Percentiles rank a stretch among this genome's conserved stretches.
Evolutionary conservation across 2,329 filamentous ascomycete genomes (phyloP).

Genomic region (Cladorrhinum sp.): DNA sequence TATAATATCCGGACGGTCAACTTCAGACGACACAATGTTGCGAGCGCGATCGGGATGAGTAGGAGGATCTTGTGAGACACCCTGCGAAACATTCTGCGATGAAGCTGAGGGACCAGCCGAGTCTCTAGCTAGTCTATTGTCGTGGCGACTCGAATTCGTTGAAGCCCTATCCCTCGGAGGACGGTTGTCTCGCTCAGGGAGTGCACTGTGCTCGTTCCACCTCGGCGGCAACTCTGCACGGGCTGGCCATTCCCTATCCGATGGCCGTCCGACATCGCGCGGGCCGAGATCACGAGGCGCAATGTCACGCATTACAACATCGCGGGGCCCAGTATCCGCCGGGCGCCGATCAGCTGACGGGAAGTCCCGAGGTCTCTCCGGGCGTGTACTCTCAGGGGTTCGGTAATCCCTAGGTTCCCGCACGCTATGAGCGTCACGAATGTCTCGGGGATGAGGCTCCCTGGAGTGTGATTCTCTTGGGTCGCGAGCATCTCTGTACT

Average conservation of each 20-base stretch:
- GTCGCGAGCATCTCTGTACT: constrained; percentile 35
- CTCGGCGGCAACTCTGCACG: constrained; percentile 33
- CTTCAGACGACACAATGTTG: constrained; percentile 39
- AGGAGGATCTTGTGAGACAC: constrained; percentile 41
- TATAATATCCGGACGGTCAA: constrained; percentile 39
- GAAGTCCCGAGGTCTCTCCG: constrained; percentile 43
- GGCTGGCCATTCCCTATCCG: constrained; percentile 39
- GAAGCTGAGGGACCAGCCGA: constrained; percentile 16
- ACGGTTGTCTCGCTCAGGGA: constrained; percentile 32
- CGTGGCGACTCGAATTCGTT: constrained; percentile 22
- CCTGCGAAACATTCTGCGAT: constrained; percentile 31
- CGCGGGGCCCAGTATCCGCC: constrained; percentile 32
- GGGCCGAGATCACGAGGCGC: not conserved
- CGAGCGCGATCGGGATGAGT: constrained; percentile 57
- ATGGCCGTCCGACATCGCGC: constrained; percentile 37
- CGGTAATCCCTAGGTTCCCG: constrained; percentile 31
- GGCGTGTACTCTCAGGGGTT: constrained; percentile 40
- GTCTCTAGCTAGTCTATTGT: constrained; percentile 28
- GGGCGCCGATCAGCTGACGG: constrained; percentile 40
- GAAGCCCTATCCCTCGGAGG: constrained; percentile 39
- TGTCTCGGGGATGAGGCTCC: constrained; percentile 35
- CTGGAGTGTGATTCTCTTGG: constrained; percentile 22
- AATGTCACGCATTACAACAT: not conserved
- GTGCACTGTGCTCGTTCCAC: constrained; percentile 34
- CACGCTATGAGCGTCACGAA: constrained; percentile 39